Conservation (phyloP, 345 rosid species). For the Syzygium aqueum region DNA sequence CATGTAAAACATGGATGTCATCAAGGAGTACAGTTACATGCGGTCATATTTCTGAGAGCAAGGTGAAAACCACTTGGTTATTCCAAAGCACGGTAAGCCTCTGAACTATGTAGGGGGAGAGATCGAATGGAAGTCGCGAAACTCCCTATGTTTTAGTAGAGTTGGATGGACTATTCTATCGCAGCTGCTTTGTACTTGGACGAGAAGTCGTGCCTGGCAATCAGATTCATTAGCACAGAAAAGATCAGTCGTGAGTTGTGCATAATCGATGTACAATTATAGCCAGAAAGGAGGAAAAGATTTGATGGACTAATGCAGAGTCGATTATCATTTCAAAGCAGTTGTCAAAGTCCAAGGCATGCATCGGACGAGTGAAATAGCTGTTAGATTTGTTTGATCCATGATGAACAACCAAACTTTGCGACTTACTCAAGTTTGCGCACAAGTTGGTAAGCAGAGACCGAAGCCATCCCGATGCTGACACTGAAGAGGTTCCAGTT, state of each 20-base stretch:
- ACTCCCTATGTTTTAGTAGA: not conserved
- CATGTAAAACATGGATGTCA: not conserved
- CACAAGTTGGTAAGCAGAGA: not conserved
- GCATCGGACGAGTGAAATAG: not conserved
- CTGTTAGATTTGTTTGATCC: not conserved
- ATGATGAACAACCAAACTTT: not conserved
- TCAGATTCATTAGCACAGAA: not conserved
- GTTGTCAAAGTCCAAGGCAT: not conserved
- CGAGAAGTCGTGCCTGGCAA: not conserved
- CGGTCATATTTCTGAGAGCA: not conserved
- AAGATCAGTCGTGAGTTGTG: not conserved
- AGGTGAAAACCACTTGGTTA: not conserved
- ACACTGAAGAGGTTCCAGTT: constrained; percentile 9
- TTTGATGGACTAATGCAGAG: not conserved
- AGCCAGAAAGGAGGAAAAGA: not conserved
- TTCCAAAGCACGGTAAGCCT: not conserved
- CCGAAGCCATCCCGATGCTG: constrained; percentile 4
- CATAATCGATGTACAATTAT: not conserved
- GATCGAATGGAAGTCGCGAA: not conserved
- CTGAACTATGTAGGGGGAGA: not conserved
- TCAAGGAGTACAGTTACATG: not conserved
- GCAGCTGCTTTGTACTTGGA: not conserved
- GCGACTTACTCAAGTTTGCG: not conserved
- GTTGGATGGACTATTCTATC: not conserved
- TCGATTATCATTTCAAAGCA: not conserved